Evolutionary conservation across 371 early-diverging fungal genomes (phyloP).

Genomic region (Mortierella sp.): DNA sequence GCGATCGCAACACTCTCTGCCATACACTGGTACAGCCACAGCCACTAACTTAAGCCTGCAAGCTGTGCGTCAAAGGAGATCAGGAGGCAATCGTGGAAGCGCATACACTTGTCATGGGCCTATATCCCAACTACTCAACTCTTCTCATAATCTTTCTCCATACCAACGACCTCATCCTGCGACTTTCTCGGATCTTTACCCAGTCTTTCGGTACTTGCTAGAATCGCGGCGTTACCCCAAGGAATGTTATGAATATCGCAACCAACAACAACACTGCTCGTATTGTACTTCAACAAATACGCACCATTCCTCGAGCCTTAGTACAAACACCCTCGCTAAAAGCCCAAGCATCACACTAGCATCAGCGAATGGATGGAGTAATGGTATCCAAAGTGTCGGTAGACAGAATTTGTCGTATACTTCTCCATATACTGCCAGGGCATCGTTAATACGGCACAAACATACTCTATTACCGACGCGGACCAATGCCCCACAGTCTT

Average conservation of each 20-base stretch:
- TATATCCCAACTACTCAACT: background rate
- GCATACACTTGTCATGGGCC: background rate
- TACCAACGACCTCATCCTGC: background rate
- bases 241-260: background rate
- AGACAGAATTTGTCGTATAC: background rate
- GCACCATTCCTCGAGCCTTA: background rate
- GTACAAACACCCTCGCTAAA: background rate
- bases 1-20: background rate
- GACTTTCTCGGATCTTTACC: conserved; percentile 39
- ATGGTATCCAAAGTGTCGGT: background rate
- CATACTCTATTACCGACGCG: background rate
- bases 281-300: background rate
- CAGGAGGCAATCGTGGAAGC: background rate
- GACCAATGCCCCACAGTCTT: background rate
- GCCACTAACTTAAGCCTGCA: background rate
- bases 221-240: conserved; percentile 12
- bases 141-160: background rate
- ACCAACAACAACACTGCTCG: background rate
- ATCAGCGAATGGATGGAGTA: background rate
- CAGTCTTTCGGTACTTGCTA: conserved; percentile 33
- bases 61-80: conserved; percentile 3
- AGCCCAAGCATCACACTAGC: background rate
- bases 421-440: background rate
- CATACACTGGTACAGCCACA: background rate
- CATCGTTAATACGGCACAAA: background rate